Conservation (phyloP, 2,329 filamentous ascomycete species). For the Alternaria metachromatica region DNA sequence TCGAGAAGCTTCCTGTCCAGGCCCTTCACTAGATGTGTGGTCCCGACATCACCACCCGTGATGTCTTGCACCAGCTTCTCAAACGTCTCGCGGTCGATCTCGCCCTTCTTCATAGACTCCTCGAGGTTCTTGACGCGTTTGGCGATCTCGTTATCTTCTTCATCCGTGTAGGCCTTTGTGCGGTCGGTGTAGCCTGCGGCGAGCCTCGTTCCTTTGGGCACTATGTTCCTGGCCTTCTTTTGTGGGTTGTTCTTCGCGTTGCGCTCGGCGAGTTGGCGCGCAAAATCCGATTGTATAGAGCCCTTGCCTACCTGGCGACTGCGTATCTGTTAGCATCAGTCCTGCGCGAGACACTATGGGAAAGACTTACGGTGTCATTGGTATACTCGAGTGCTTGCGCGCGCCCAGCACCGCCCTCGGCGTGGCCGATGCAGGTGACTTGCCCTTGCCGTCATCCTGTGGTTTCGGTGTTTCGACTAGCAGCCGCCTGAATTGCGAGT, state of each 20-base stretch:
- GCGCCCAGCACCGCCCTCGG: constrained; percentile 70
- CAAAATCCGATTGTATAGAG: constrained; percentile 70
- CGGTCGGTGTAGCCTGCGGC: constrained; percentile 85
- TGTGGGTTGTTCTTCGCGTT: constrained; percentile 61
- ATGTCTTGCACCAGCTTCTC: constrained; percentile 77
- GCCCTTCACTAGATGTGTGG: constrained; percentile 89
- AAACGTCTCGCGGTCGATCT: constrained; percentile 82
- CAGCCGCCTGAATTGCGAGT: constrained; percentile 89
- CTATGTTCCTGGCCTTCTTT: constrained; percentile 79
- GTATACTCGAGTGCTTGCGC: constrained; percentile 78
- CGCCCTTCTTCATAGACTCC: constrained; percentile 78
- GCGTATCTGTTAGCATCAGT: constrained; percentile 13
- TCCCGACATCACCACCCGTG: constrained; percentile 77
- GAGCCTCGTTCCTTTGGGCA: constrained; percentile 82
- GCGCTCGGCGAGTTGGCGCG: constrained; percentile 81
- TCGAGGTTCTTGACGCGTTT: constrained; percentile 79
- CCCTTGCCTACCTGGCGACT: constrained; percentile 69
- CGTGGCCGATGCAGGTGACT: constrained; percentile 36
- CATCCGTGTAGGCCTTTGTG: constrained; percentile 66
- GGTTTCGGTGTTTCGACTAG: constrained; percentile 57
- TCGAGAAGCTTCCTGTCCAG: constrained; percentile 83
- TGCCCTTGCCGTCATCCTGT: constrained; percentile 38
- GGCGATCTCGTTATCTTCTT: constrained; percentile 62
- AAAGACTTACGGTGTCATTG: constrained; percentile 84
- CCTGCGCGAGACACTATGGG: background rate